Evolutionary conservation across 257 asterid species (phyloP).

Genomic region (Coffea eugenioides): DNA sequence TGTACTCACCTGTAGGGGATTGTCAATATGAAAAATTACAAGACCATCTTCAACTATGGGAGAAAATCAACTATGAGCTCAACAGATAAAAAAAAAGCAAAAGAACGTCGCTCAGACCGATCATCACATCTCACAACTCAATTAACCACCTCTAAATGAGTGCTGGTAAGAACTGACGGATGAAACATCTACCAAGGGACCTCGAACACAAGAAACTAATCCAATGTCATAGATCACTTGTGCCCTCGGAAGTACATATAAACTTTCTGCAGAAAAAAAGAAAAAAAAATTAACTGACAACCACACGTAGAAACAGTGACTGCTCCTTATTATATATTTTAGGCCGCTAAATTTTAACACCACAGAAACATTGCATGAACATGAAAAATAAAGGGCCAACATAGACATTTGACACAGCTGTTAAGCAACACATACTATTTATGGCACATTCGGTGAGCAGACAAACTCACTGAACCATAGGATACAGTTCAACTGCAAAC

Average conservation of each 20-base stretch:
- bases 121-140: constrained; percentile 8
- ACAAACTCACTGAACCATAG: no score
- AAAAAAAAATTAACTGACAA: constrained; percentile 1
- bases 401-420: background rate
- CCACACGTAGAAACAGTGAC: background rate
- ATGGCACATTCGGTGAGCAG: background rate
- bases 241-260: constrained; percentile 82
- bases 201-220: constrained; percentile 1
- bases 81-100: background rate
- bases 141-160: constrained; percentile 9
- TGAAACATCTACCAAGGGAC: background rate
- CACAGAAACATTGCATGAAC: background rate
- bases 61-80: constrained; percentile 2
- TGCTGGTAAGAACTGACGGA: background rate
- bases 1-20: background rate
- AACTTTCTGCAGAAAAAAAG: constrained; percentile 61
- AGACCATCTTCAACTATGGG: background rate
- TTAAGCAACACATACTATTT: background rate
- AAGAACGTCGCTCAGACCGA: constrained; percentile 8
- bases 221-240: constrained; percentile 37
- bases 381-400: no score
- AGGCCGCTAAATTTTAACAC: background rate
- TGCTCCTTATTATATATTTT: background rate
- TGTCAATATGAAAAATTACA: background rate
- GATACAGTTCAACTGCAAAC: background rate